These are phyloP conservation scores for Suillus discolor DNA, from an alignment of 768 basidiomycete genomes.

Conservation along the genomic window DNA sequence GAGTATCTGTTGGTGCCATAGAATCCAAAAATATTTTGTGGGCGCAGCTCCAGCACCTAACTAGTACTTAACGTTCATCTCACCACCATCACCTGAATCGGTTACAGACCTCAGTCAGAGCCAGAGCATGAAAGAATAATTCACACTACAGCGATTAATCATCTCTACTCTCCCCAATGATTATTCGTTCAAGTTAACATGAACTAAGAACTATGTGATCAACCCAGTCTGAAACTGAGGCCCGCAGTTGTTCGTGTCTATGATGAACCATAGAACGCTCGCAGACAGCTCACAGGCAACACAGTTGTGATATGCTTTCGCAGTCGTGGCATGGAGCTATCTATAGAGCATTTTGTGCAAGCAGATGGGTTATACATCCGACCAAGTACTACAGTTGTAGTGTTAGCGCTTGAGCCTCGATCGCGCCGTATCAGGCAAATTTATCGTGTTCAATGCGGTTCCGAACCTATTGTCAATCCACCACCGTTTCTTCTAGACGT, in stretches of 20 bases:
- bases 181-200: not conserved
- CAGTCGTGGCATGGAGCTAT: not conserved
- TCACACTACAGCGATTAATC: not conserved
- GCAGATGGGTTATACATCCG: not conserved
- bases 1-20: not conserved
- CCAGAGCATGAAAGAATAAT: not conserved
- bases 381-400: not conserved
- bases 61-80: not conserved
- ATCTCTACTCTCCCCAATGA: not conserved
- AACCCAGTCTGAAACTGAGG: not conserved
- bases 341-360: not conserved
- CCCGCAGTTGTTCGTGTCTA: not conserved
- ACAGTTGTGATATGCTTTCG: not conserved
- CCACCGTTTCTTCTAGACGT: not conserved
- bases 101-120: not conserved
- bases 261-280: not conserved
- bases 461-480: not conserved
- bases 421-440: not conserved
- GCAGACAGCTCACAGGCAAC: not conserved
- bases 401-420: not conserved
- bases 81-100: not conserved
- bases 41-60: not conserved
- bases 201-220: not conserved
- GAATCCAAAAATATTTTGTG: not conserved
- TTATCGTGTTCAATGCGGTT: not conserved